phyloP scores from a whole-genome alignment of 441 rosid species.

The Adansonia grandidieri region DNA sequence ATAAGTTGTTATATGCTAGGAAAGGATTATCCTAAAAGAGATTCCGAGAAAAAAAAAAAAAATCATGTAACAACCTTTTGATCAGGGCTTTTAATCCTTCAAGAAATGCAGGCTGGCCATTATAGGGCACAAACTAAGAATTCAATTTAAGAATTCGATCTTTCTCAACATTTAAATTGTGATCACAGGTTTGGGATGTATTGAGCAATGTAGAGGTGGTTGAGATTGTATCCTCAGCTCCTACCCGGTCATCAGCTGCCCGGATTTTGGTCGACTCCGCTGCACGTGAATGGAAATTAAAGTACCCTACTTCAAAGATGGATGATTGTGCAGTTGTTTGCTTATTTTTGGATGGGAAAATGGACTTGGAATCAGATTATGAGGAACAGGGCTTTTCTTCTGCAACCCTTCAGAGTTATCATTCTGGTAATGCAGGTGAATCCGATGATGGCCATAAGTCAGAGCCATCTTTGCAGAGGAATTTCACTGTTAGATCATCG shows the following conservation, averaged over 20 bases:
- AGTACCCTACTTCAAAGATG: constrained; percentile 96
- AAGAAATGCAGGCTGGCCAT: no score
- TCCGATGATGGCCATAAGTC: constrained; percentile 86
- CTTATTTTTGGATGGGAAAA: constrained; percentile 86
- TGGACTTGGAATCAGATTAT: constrained; percentile 87
- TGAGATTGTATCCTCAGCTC: constrained; percentile 77
- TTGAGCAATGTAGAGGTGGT: constrained; percentile 97
- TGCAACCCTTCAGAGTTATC: constrained; percentile 74
- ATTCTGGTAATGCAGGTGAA: constrained; percentile 73
- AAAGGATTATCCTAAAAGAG: background rate
- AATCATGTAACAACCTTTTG: no score
- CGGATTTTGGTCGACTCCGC: constrained; percentile 84
- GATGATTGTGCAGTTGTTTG: constrained; percentile 99
- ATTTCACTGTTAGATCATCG: constrained; percentile 81
- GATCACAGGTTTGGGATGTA: constrained; percentile 93
- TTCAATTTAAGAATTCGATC: no score
- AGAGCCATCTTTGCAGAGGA: constrained; percentile 87
- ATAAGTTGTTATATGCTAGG: background rate
- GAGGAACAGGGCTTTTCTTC: constrained; percentile 90
- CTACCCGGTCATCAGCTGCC: constrained; percentile 88
- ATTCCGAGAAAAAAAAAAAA: background rate
- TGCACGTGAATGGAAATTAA: constrained; percentile 89
- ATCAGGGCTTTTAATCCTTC: background rate
- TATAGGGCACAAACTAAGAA: no score
- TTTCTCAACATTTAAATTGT: constrained; percentile 7